A percentile compares a stretch with the other conserved stretches of the same genome.
Evolutionary conservation across 1,139 yeast genomes (phyloP).

Genomic region (Pichia kudriavzevii): DNA sequence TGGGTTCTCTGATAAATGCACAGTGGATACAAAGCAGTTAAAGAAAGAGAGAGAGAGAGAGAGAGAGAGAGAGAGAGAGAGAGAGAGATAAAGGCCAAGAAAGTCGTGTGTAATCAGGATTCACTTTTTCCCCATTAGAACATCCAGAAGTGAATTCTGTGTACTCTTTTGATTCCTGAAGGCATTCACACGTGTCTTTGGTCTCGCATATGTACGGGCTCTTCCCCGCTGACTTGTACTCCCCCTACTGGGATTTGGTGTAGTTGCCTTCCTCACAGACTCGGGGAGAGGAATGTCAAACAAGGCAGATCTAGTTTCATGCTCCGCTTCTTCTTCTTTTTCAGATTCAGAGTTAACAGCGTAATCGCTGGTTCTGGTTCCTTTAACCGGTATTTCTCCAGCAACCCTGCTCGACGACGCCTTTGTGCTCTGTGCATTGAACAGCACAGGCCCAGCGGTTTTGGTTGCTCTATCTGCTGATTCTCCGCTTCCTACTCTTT

Average conservation of each 20-base stretch:
- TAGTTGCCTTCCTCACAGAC: neutral
- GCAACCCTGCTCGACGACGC: neutral
- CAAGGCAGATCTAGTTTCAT: neutral
- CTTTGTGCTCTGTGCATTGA: conserved; percentile 1
- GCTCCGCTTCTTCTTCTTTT: neutral
- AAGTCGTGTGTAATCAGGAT: too few relatives aligned
- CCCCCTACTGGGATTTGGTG: too few relatives aligned
- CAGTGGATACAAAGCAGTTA: too few relatives aligned
- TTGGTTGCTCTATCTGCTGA: neutral
- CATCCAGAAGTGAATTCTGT: too few relatives aligned
- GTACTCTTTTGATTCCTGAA: too few relatives aligned
- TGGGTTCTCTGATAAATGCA: too few relatives aligned
- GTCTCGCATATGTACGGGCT: neutral
- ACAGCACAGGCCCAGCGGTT: conserved; percentile 1
- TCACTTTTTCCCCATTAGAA: too few relatives aligned
- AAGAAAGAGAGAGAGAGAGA: too few relatives aligned
- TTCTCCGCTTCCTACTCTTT: neutral
- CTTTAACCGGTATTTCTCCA: too few relatives aligned
- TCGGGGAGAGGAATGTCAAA: conserved; percentile 4
- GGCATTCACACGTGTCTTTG: neutral
- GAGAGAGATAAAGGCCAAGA: too few relatives aligned
- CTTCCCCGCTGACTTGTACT: neutral
- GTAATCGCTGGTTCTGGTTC: neutral
- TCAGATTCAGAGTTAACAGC: conserved; percentile 1
- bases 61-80: too few relatives aligned